phyloP scores from a whole-genome alignment of 208 protist species.

The Herpetomonas tarakana region DNA sequence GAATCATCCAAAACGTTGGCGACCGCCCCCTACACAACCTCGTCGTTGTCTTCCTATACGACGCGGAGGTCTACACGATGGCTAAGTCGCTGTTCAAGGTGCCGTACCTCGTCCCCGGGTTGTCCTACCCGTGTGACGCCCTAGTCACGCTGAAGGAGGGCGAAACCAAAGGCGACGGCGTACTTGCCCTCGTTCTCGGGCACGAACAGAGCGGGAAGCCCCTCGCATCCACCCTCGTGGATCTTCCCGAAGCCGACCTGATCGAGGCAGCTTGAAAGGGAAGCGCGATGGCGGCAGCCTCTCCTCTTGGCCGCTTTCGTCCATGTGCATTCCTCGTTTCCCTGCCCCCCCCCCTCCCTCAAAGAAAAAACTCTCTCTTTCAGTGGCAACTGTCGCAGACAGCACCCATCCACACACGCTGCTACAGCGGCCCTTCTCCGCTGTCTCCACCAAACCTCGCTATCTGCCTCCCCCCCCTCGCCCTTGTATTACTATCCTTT shows the following conservation, averaged over 20 bases:
- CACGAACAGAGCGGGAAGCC: constrained; percentile 19
- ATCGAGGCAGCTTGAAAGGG: constrained; percentile 31
- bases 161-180: constrained; percentile 46
- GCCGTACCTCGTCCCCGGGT: constrained; percentile 64
- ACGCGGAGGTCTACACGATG: constrained; percentile 54
- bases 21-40: constrained; percentile 45
- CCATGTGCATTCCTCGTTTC: too few relatives aligned
- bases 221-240: constrained; percentile 68
- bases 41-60: constrained; percentile 55
- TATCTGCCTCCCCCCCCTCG: too few relatives aligned
- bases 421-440: too few relatives aligned
- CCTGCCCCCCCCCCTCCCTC: background rate
- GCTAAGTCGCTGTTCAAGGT: constrained; percentile 38
- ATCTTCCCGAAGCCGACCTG: constrained; percentile 74
- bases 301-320: too few relatives aligned
- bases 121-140: constrained; percentile 55
- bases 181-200: constrained; percentile 52
- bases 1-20: constrained; percentile 81
- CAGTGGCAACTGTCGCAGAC: too few relatives aligned
- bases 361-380: background rate
- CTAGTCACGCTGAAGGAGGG: constrained; percentile 60
- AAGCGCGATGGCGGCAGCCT: background rate
- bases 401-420: too few relatives aligned
- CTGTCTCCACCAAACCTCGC: too few relatives aligned
- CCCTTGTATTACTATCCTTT: too few relatives aligned